These are phyloP conservation scores for Eutypa lata DNA, from an alignment of 2,329 filamentous ascomycete genomes.

Conservation along the genomic window DNA sequence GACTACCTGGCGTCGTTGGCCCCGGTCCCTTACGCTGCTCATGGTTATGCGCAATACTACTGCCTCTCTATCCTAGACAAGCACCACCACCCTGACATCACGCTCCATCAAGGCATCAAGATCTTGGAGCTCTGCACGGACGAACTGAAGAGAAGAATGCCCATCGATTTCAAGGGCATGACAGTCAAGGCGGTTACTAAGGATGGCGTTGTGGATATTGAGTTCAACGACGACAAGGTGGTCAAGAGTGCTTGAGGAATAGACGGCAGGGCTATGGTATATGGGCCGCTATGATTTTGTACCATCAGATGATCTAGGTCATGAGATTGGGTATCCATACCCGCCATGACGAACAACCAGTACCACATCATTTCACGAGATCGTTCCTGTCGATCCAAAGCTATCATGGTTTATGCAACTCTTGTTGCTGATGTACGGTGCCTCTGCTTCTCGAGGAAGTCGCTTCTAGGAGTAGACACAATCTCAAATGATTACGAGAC, in stretches of 20 bases:
- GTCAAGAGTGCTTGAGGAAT: constrained; percentile 55
- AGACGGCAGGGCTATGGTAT: constrained; percentile 11
- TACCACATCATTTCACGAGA: not conserved
- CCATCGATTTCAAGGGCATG: constrained; percentile 98
- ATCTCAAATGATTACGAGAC: too few relatives aligned
- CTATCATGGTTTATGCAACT: not conserved
- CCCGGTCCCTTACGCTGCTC: constrained; percentile 88
- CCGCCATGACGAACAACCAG: not conserved
- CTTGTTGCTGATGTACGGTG: not conserved
- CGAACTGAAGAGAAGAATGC: constrained; percentile 93
- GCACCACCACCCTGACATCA: constrained; percentile 95
- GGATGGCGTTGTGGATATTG: constrained; percentile 82
- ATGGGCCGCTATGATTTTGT: not conserved
- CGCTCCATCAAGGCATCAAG: constrained; percentile 84
- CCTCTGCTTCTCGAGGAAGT: not conserved
- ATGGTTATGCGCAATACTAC: constrained; percentile 99
- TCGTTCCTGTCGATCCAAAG: not conserved
- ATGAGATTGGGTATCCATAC: not conserved
- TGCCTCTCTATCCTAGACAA: constrained; percentile 97
- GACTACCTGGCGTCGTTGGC: constrained; percentile 92
- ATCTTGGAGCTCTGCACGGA: constrained; percentile 93
- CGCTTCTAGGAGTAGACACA: too few relatives aligned
- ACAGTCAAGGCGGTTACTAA: constrained; percentile 91
- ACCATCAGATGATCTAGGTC: not conserved
- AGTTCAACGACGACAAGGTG: constrained; percentile 78